These are phyloP conservation scores for Acanthamoeba sp. DNA, from an alignment of 208 protist species.

Conservation along the genomic window DNA sequence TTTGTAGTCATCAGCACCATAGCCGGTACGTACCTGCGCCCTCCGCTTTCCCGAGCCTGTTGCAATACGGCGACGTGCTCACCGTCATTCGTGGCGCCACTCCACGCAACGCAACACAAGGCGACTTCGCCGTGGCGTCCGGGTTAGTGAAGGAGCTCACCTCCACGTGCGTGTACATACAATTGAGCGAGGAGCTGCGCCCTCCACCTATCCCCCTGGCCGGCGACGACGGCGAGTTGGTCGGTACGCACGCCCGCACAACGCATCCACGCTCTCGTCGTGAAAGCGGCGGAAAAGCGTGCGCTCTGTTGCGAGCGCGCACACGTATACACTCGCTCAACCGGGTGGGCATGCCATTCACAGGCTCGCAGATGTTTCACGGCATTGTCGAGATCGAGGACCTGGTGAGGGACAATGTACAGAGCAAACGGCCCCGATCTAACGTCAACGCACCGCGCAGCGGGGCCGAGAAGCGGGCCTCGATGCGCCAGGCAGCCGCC, in stretches of 20 bases:
- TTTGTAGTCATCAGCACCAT: slow-evolving; percentile 58
- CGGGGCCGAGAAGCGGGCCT: neutral
- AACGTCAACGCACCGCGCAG: neutral
- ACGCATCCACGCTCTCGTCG: too few species aligned
- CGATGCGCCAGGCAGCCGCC: neutral
- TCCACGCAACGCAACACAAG: neutral
- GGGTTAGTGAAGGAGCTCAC: slow-evolving; percentile 70
- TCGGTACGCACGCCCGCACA: too few species aligned
- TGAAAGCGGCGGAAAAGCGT: too few species aligned
- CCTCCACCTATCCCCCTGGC: slow-evolving; percentile 28
- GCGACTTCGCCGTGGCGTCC: slow-evolving; percentile 38
- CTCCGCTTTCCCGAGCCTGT: neutral
- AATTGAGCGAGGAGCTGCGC: slow-evolving; percentile 41
- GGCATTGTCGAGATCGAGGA: slow-evolving; percentile 73
- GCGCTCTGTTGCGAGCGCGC: too few species aligned
- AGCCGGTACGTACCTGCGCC: neutral
- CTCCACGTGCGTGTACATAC: slow-evolving; percentile 6
- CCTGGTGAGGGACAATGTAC: slow-evolving; percentile 8
- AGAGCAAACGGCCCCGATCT: neutral
- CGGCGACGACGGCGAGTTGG: neutral
- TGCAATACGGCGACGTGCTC: neutral
- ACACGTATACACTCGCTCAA: too few species aligned
- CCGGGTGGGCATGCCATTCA: too few species aligned
- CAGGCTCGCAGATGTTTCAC: slow-evolving; percentile 55
- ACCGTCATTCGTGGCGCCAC: neutral